Conservation (phyloP, 106 monocot species). For the Dendrobium chrysotoxum region DNA sequence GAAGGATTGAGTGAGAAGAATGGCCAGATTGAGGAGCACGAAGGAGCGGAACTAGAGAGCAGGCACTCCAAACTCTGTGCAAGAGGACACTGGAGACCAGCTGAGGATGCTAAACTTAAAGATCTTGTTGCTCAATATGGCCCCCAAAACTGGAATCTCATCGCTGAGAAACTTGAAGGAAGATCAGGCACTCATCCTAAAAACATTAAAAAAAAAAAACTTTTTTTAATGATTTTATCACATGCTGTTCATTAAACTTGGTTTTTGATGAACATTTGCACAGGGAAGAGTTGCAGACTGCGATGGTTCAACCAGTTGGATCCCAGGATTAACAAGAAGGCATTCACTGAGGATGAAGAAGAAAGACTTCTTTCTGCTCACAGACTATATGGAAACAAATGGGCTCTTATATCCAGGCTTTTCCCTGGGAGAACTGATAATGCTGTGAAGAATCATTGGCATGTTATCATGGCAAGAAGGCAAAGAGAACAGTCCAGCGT, state of each 20-base stretch:
- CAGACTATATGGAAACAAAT: conserved; percentile 67
- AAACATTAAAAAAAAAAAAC: not conserved
- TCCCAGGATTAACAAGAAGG: conserved; percentile 65
- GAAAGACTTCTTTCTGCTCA: conserved; percentile 63
- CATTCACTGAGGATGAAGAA: conserved; percentile 65
- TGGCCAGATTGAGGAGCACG: not conserved
- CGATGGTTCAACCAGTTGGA: conserved; percentile 93
- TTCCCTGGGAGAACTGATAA: conserved; percentile 83
- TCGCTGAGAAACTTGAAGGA: conserved; percentile 79
- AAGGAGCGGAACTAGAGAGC: conserved; percentile 4
- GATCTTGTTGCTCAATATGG: conserved; percentile 75
- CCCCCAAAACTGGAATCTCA: conserved; percentile 93
- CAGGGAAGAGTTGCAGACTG: conserved; percentile 84
- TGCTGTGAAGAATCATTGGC: conserved; percentile 90
- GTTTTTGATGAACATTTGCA: not conserved
- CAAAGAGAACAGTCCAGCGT: conserved; percentile 41
- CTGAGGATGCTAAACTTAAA: conserved; percentile 77
- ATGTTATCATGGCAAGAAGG: conserved; percentile 77
- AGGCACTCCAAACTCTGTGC: conserved; percentile 52
- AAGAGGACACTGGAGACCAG: conserved; percentile 86
- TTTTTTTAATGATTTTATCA: not conserved
- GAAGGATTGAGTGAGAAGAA: not conserved
- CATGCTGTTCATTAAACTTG: not conserved
- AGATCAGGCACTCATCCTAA: conserved; percentile 59
- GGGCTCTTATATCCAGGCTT: conserved; percentile 66